Evolutionary conservation across 371 early-diverging fungal species (phyloP).

Genomic region (Coemansia sp.): DNA sequence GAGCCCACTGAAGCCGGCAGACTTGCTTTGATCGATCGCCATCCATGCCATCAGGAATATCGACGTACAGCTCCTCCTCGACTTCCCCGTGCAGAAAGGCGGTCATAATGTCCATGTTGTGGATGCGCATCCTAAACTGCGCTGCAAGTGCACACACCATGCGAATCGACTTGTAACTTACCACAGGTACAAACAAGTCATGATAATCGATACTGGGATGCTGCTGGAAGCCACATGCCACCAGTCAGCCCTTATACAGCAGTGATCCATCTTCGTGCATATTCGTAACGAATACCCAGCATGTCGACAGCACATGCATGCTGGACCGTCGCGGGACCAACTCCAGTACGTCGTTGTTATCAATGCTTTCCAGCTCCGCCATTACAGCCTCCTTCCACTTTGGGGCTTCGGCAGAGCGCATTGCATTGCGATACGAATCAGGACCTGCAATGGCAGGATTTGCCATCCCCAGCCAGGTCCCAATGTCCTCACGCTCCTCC

Average conservation of each 20-base stretch:
- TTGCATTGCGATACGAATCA: conserved; percentile 4
- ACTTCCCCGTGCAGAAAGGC: background rate
- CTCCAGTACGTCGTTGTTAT: conserved; percentile 11
- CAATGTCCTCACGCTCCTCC: too few relatives aligned
- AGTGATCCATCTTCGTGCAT: conserved; percentile 13
- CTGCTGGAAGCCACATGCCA: conserved; percentile 51
- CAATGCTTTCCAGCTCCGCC: conserved; percentile 20
- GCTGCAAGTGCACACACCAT: background rate
- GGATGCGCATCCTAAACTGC: background rate
- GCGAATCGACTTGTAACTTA: background rate
- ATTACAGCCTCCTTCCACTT: conserved; percentile 31
- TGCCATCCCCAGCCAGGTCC: too few relatives aligned
- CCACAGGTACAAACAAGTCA: conserved; percentile 12
- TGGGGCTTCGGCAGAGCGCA: background rate
- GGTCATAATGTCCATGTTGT: background rate
- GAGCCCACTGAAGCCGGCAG: too few relatives aligned
- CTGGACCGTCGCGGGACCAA: conserved; percentile 9
- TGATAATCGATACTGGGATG: conserved; percentile 39
- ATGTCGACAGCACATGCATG: conserved; percentile 11
- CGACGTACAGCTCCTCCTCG: background rate
- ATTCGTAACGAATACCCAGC: conserved; percentile 48
- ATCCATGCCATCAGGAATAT: background rate
- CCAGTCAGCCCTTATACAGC: conserved; percentile 48
- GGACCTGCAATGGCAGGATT: background rate
- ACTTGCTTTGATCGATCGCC: too few relatives aligned